Evolutionary conservation across 2,329 filamentous ascomycete species (phyloP), one percentile per base, ranked within the genome.

Genomic region (Phaeosphaeria sp.): DNA sequence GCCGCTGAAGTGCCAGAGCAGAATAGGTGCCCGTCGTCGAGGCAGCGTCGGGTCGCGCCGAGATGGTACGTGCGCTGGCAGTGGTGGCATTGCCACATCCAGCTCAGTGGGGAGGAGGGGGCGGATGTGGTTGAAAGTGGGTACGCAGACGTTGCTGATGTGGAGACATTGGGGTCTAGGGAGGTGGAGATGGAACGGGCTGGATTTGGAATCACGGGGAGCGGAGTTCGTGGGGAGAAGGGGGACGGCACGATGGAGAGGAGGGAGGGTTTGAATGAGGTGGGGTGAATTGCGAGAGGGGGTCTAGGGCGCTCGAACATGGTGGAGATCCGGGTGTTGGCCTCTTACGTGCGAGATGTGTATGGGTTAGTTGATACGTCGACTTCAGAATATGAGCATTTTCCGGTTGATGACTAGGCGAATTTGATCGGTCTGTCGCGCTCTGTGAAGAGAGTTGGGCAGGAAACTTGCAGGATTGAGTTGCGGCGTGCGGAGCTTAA

Each of bases 71-170:
- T 75, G 18, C 72, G 74, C 39, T 73, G 70, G 71, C 84, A 86
- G 44, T 80, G 67, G 66, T 86, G 84, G 65, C 84, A 85, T 61
- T 79, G 77, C 84, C 84, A 86, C 33, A 82, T 71, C 83, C 83
- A 85, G 20, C 68, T 64, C 3, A 82, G 71, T 0, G 79, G 78
- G 1, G 27, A 54, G 0, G 27, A n/a, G 6, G 67, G 63, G 2
- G 47, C 55, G 1, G 47, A 10, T 11, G 71, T 58, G 5, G 67
- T 56, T 1, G 68, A 69, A 17, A 7, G 10, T 17, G 71, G 67
- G 11, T 18, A 27, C 18, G 30, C 23, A 20, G 10, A 9, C 2
- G 17, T 17, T 1, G 36, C 4, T 15, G 39, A 30, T 3, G 22
- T 30, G 1, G 68, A 41, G 53, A 58, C 15, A 10, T n/a, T 54